phyloP scores from a whole-genome alignment of 495 filamentous ascomycete species.

The Aspergillus nanangensis region DNA sequence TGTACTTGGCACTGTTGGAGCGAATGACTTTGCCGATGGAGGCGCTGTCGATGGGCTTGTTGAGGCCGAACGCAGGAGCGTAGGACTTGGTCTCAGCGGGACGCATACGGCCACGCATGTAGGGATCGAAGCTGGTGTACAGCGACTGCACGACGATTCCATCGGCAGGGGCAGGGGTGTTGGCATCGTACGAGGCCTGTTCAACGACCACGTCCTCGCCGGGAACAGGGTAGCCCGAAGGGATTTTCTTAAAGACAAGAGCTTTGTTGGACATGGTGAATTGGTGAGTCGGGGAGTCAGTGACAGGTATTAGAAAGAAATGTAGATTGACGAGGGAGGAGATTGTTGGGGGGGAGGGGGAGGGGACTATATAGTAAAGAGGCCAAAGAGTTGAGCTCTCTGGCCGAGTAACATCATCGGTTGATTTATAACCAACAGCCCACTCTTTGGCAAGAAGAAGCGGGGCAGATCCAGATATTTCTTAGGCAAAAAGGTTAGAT shows the following conservation, averaged over 20 bases:
- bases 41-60: slow-evolving; percentile 53
- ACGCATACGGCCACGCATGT: slow-evolving; percentile 71
- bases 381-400: no score
- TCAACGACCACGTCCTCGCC: slow-evolving; percentile 75
- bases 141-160: slow-evolving; percentile 70
- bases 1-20: slow-evolving; percentile 56
- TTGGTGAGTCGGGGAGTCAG: slow-evolving; percentile 14
- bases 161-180: slow-evolving; percentile 58
- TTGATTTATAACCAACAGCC: background rate
- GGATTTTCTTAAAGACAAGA: slow-evolving; percentile 72
- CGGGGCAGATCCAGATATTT: background rate
- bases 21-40: slow-evolving; percentile 61
- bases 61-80: slow-evolving; percentile 50
- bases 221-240: slow-evolving; percentile 60
- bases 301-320: background rate
- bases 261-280: slow-evolving; percentile 59
- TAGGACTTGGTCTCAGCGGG: slow-evolving; percentile 55
- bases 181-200: slow-evolving; percentile 58
- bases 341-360: background rate
- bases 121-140: slow-evolving; percentile 84
- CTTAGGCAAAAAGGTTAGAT: slow-evolving; percentile 13
- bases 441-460: background rate
- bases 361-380: background rate
- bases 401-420: background rate
- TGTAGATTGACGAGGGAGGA: background rate